phyloP scores from a whole-genome alignment of 805 yeast genomes.

The Ogataea naganishii region DNA sequence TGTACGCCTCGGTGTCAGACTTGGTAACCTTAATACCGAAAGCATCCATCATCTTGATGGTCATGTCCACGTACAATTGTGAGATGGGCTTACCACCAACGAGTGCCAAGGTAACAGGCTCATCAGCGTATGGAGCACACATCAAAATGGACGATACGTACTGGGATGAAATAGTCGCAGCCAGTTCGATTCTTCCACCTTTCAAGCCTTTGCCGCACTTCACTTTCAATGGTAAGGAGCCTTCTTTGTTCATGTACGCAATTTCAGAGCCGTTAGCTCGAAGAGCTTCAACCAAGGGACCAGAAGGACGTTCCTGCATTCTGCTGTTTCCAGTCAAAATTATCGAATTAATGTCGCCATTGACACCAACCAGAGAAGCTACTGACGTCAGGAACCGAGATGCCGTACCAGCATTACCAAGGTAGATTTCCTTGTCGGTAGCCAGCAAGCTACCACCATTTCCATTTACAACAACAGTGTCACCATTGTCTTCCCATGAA shows the following conservation, averaged over 20 bases:
- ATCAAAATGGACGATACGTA: slow-evolving; percentile 92
- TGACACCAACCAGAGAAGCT: slow-evolving; percentile 67
- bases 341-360: slow-evolving; percentile 33
- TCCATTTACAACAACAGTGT: slow-evolving; percentile 74
- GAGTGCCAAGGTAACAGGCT: slow-evolving; percentile 78
- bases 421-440: slow-evolving; percentile 59
- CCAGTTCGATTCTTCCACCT: slow-evolving; percentile 90
- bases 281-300: slow-evolving; percentile 90
- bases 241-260: slow-evolving; percentile 61
- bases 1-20: slow-evolving; percentile 64
- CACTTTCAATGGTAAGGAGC: slow-evolving; percentile 80
- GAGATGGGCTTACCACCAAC: slow-evolving; percentile 98
- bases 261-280: slow-evolving; percentile 70
- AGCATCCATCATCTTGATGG: slow-evolving; percentile 86
- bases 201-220: slow-evolving; percentile 60
- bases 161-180: slow-evolving; percentile 95
- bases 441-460: slow-evolving; percentile 75
- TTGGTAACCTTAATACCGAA: slow-evolving; percentile 76
- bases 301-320: slow-evolving; percentile 97
- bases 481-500: slow-evolving; percentile 81
- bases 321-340: slow-evolving; percentile 88
- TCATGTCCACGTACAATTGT: slow-evolving; percentile 93
- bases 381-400: slow-evolving; percentile 90
- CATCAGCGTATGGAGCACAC: slow-evolving; percentile 94
- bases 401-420: slow-evolving; percentile 98